Base-by-base conservation (phyloP, 306 rosid species). In the Glycyrrhiza uralensis region DNA sequence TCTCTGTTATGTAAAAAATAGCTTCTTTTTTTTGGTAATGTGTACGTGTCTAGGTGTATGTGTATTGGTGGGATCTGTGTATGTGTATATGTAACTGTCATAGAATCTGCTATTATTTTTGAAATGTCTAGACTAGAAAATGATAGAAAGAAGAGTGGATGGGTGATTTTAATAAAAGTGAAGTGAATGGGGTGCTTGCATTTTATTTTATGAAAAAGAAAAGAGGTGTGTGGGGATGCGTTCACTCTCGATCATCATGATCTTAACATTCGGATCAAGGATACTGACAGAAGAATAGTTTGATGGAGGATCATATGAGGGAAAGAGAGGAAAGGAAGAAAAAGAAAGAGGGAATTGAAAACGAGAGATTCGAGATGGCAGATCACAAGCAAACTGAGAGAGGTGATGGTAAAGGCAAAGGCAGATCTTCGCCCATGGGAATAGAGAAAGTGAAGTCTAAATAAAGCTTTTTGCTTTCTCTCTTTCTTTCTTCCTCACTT, bases 381-480 rank as follows among this genome's bases (percentile, higher is more conserved):
- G 38, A 82, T 85, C 79, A 79, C 80, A 90, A 90, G 96, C 96
- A 84, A 88, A 63, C 65, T 74, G 76, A 82, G 71, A 75, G 74
- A 36, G 38, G 69, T 78, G 87, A 88, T 68, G 86, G 89, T 76
- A 86, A 90, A 87, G 91, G 85, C 42, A 83, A 85, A 85, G 90
- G 90, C 95, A 93, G 89, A 89, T 84, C 96, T 86, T 92, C 96
- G 82, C 47, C 91, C 92, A 88, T 86, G 89, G 88, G 97, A 92
- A 88, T 82, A 90, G 96, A 84, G 89, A 93, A 93, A 90, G 98
- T 83, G 90, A 80, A 75, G 80, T 74, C 49, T 50, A n/a, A n/a
- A n/a, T 77, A 85, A 87, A 82, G 87, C 85, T 76, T 79, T n/a
- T 87, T 79, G 85, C 84, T 66, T 69, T 80, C 19, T 36, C n/a